Base-by-base conservation (phyloP, 2,329 filamentous ascomycete genomes). In the Alternaria consortialis region DNA sequence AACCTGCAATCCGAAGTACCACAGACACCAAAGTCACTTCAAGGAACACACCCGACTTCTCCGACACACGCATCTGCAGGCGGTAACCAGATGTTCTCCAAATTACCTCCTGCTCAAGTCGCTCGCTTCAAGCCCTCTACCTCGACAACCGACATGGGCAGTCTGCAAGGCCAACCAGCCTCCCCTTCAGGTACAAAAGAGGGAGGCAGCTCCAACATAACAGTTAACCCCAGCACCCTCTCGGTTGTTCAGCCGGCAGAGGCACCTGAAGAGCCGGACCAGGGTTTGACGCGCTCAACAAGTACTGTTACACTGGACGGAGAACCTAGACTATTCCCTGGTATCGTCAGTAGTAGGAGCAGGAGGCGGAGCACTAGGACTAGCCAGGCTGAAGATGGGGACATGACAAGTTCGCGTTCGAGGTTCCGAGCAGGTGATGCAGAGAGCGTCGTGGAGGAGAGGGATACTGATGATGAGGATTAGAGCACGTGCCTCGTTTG, bases 281-380 rank as follows among this genome's bases (percentile, higher is more conserved):
- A 61, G 3, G 65, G 60, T 8, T 47, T 76, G 40, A 64, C 62
- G 1, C 63, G 75, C 7, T 69, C 74, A 4, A 62, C 69, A 15
- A 75, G 74, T 47, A 67, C 62, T 12, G 60, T 74, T 7, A 65
- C 71, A 7, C 63, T 82, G 27, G 77, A 79, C 29, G 87, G 84
- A 50, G 90, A 92, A 75, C 91, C 90, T 11, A 85, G 84, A 64
- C 87, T 92, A 64, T 91, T 92, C 66, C 91, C 91, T 0, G 91
- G 91, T 0, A 85, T 93, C 32, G 84, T 93, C 11, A 82, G 80
- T 53, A 79, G 81, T 52, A 74, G 78, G 36, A 72, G 81, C 20
- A 74, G 79, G 42, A 76, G 76, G 58, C 77, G 78, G 42, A 74
- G 74, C 59, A 63, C 72, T 25, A 63, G 73, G 48, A 65, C 63